These are phyloP conservation scores for Pachysandra terminalis DNA, from an alignment of 164 flowering plant genomes.

Conservation along the genomic window DNA sequence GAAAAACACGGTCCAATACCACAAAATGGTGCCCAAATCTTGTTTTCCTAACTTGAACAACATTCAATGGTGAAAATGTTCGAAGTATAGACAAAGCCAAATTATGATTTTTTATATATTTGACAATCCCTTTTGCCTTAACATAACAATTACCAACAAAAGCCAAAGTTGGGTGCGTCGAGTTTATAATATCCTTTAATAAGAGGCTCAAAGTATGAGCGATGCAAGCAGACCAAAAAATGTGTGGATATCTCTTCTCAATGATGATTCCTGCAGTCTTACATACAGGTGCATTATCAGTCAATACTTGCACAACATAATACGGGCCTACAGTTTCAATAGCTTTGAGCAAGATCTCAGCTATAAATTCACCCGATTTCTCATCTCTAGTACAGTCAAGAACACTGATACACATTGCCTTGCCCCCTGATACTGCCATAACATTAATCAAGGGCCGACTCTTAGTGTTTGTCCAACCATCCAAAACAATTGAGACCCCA, in stretches of 20 bases:
- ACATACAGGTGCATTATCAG: constrained; percentile 18
- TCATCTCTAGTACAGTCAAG: constrained; percentile 12
- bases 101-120: constrained; percentile 15
- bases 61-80: constrained; percentile 6
- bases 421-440: constrained; percentile 8
- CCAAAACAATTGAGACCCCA: constrained; percentile 21
- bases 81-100: constrained; percentile 14
- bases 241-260: constrained; percentile 20
- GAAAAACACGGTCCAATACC: constrained; percentile 8
- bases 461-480: constrained; percentile 30
- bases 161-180: constrained; percentile 10
- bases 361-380: constrained; percentile 14
- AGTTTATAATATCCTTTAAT: constrained; percentile 21
- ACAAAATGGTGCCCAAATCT: constrained; percentile 23
- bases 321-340: constrained; percentile 20
- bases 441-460: constrained; percentile 14
- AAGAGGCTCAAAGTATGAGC: constrained; percentile 26
- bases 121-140: constrained; percentile 20
- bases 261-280: constrained; percentile 21
- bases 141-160: constrained; percentile 17
- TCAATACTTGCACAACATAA: constrained; percentile 20
- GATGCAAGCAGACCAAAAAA: constrained; percentile 33
- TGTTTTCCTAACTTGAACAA: constrained; percentile 15
- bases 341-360: constrained; percentile 14
- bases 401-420: constrained; percentile 15